These are phyloP conservation scores for Hypoxylon sp. DNA, from an alignment of 2,329 filamentous ascomycete genomes.

Conservation along the genomic window DNA sequence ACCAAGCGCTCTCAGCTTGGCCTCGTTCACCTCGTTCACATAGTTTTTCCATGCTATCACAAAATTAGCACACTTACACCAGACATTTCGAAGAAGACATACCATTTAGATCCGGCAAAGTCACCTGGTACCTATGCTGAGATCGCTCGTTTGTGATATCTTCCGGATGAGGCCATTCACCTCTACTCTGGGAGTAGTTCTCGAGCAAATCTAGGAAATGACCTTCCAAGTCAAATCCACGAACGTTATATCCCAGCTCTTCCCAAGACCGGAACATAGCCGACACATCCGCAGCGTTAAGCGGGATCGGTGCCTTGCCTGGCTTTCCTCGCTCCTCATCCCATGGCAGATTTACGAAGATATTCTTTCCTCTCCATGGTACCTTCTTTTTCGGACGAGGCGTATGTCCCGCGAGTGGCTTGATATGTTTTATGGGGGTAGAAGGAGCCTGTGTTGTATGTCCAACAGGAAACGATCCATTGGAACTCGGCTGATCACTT, in stretches of 20 bases:
- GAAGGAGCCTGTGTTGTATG: constrained; percentile 36
- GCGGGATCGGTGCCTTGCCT: constrained; percentile 65
- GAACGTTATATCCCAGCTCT: constrained; percentile 74
- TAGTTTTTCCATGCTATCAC: constrained; percentile 76
- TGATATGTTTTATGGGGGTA: constrained; percentile 50
- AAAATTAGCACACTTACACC: constrained; percentile 28
- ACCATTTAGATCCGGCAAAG: constrained; percentile 76
- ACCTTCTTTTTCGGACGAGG: constrained; percentile 77
- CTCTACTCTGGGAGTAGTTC: constrained; percentile 71
- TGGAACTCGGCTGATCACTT: constrained; percentile 48
- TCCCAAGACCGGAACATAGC: constrained; percentile 75
- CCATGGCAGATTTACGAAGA: constrained; percentile 75
- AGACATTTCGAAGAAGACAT: constrained; percentile 43
- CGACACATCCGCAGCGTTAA: constrained; percentile 66
- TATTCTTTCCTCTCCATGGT: constrained; percentile 79
- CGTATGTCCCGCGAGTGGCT: constrained; percentile 58
- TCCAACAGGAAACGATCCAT: constrained; percentile 44
- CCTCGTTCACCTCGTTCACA: constrained; percentile 84
- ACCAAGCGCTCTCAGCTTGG: constrained; percentile 90
- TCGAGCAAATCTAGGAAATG: constrained; percentile 52
- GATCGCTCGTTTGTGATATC: constrained; percentile 69
- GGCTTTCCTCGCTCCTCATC: constrained; percentile 73
- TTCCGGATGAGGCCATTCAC: constrained; percentile 73
- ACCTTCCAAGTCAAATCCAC: constrained; percentile 75
- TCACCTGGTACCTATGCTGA: constrained; percentile 68